Conservation (phyloP, 306 rosid species). For the Gastrolobium bilobum region DNA sequence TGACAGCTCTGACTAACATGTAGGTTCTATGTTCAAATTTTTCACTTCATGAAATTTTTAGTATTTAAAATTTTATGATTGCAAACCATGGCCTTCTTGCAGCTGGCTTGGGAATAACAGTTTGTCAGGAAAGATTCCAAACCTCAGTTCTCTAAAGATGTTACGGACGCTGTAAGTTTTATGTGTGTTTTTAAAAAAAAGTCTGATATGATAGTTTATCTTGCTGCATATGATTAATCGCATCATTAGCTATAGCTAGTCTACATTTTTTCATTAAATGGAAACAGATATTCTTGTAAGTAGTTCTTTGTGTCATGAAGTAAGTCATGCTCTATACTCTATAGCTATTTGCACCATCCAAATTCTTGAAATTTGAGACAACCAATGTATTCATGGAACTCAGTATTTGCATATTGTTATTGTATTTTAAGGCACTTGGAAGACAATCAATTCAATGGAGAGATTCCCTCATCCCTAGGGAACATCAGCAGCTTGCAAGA, state of each 20-base stretch:
- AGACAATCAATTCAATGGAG: slow-evolving; percentile 80
- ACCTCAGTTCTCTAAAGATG: slow-evolving; percentile 71
- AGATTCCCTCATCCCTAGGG: slow-evolving; percentile 83
- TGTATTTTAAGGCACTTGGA: slow-evolving; percentile 79
- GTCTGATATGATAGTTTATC: slow-evolving; percentile 11
- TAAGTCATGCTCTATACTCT: not conserved
- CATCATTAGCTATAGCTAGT: slow-evolving; percentile 25
- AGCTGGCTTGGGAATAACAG: slow-evolving; percentile 92
- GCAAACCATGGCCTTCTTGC: slow-evolving; percentile 43
- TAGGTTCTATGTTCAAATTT: slow-evolving; percentile 50
- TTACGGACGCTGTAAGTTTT: slow-evolving; percentile 82
- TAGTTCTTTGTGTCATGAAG: slow-evolving; percentile 34
- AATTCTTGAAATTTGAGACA: slow-evolving; percentile 43
- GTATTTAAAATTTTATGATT: slow-evolving; percentile 31
- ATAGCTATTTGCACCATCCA: slow-evolving; percentile 36
- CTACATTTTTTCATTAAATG: slow-evolving; percentile 38
- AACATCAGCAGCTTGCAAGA: slow-evolving; percentile 66
- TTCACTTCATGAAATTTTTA: slow-evolving; percentile 34
- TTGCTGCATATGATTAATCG: slow-evolving; percentile 26
- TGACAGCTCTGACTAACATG: slow-evolving; percentile 87
- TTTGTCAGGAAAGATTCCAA: slow-evolving; percentile 82
- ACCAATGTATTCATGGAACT: slow-evolving; percentile 38
- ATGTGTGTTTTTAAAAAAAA: not conserved
- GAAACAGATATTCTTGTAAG: slow-evolving; percentile 8
- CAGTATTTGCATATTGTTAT: slow-evolving; percentile 21